phyloP scores from a whole-genome alignment of 345 rosid species.

The Populus davidiana region DNA sequence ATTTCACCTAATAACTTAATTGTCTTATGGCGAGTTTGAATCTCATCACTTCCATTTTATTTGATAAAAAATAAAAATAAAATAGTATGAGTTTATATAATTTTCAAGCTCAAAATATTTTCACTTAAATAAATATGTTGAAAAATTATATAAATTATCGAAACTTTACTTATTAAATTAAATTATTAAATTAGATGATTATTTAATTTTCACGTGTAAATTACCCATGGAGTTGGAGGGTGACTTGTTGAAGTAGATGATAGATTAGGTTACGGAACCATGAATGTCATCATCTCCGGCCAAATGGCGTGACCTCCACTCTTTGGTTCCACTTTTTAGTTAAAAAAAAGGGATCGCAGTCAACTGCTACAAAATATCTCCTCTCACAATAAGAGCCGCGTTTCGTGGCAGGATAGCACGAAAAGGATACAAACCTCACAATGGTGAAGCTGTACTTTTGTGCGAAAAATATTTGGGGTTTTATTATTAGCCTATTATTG shows the following conservation, averaged over 20 bases:
- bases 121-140: rapidly evolving
- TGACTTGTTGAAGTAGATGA: neutral
- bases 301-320: neutral
- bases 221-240: neutral
- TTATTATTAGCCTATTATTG: no score
- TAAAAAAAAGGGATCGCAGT: no score
- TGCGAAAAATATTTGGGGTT: no score
- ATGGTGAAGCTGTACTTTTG: no score
- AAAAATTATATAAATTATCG: no score
- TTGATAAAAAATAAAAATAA: no score
- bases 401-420: no score
- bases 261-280: neutral
- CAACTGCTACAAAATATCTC: neutral
- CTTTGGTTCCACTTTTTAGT: no score
- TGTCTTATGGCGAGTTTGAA: no score
- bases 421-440: no score
- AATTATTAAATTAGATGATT: no score
- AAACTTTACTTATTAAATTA: no score
- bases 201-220: neutral
- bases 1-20: rapidly evolving
- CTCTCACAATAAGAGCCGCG: neutral
- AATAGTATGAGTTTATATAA: rapidly evolving
- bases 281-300: neutral
- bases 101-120: rapidly evolving
- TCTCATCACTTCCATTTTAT: rapidly evolving